Conservation (phyloP, 2,329 filamentous ascomycete genomes). For the Monilinia polystroma region DNA sequence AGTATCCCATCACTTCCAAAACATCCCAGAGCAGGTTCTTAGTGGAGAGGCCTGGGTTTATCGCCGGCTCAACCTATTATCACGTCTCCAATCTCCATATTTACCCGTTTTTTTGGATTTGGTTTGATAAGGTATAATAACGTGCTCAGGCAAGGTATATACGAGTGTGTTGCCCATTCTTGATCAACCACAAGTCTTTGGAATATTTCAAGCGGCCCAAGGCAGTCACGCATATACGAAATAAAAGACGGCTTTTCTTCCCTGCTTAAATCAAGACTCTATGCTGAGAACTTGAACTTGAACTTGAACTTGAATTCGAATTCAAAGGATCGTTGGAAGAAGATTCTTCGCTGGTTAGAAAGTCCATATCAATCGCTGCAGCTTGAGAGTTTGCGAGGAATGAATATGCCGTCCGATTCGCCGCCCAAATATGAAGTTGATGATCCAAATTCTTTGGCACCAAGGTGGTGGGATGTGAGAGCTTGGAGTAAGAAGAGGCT, state of each 20-base stretch:
- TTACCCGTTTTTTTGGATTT: constrained; percentile 1
- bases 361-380: constrained; percentile 25
- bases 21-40: background rate
- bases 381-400: constrained; percentile 23
- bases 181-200: background rate
- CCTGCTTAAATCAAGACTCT: background rate
- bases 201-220: background rate
- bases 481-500: constrained; percentile 56
- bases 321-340: background rate
- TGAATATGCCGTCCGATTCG: constrained; percentile 20
- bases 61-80: background rate
- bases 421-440: constrained; percentile 32
- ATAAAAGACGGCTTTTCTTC: constrained; percentile 11
- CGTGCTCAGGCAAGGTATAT: background rate
- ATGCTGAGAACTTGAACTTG: background rate
- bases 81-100: constrained; percentile 12
- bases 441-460: constrained; percentile 25
- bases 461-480: constrained; percentile 48
- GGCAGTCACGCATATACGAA: constrained; percentile 11
- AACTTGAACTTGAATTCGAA: background rate
- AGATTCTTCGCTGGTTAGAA: constrained; percentile 6
- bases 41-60: background rate
- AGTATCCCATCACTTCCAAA: background rate
- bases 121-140: background rate
- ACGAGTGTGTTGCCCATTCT: background rate